phyloP scores from a whole-genome alignment of 1,139 yeast species.

The Debaryomyces psychrophilus region DNA sequence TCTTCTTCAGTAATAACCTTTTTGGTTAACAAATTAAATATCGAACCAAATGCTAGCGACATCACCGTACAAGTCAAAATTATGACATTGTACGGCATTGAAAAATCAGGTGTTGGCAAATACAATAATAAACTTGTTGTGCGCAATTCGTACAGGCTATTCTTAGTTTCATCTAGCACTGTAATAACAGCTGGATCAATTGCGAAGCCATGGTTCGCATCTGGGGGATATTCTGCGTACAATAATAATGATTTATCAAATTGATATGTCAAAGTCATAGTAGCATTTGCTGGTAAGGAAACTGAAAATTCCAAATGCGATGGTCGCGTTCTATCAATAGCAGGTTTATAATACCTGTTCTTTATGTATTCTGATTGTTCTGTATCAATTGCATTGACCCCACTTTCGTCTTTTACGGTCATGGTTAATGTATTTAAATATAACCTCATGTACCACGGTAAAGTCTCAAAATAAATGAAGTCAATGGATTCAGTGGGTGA shows the following conservation, averaged over 20 bases:
- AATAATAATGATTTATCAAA: slow-evolving; percentile 86
- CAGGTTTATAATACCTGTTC: slow-evolving; percentile 69
- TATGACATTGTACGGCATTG: slow-evolving; percentile 98
- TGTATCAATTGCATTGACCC: slow-evolving; percentile 19
- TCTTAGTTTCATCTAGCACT: slow-evolving; percentile 36
- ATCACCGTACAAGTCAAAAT: slow-evolving; percentile 91
- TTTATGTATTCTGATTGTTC: slow-evolving; percentile 43
- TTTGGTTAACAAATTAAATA: slow-evolving; percentile 78
- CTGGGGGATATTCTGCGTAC: slow-evolving; percentile 96
- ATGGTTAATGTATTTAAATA: slow-evolving; percentile 69
- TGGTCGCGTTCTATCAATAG: slow-evolving; percentile 79
- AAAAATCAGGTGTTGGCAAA: slow-evolving; percentile 95
- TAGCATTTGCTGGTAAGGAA: slow-evolving; percentile 63
- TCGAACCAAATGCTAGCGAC: slow-evolving; percentile 88
- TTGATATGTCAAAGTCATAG: slow-evolving; percentile 68
- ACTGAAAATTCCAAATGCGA: slow-evolving; percentile 77
- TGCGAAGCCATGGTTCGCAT: slow-evolving; percentile 97
- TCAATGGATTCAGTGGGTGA: slow-evolving; percentile 43
- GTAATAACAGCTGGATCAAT: slow-evolving; percentile 86
- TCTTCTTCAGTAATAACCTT: slow-evolving; percentile 78
- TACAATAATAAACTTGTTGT: slow-evolving; percentile 84
- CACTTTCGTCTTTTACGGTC: slow-evolving; percentile 21
- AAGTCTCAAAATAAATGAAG: slow-evolving; percentile 72
- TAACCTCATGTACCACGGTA: slow-evolving; percentile 93
- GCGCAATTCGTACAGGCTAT: slow-evolving; percentile 59